Percentiles rank a stretch among this genome's conserved stretches.
Conservation (phyloP, 495 filamentous ascomycete species). For the Lasiosphaeria miniovina region DNA sequence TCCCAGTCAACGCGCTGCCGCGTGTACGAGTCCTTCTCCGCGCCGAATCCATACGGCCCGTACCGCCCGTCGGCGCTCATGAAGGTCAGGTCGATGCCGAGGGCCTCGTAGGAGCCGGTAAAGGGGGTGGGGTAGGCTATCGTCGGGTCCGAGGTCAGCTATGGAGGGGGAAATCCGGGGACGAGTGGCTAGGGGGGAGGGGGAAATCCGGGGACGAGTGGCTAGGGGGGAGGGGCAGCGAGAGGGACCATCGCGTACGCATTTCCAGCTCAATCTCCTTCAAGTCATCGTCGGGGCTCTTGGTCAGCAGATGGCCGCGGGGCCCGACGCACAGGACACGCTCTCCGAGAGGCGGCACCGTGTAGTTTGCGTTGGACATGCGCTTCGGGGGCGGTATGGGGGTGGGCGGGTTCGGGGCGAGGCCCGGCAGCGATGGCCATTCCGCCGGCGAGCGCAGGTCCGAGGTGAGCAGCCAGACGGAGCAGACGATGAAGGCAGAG, state of each 20-base stretch:
- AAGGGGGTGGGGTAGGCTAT: slow-evolving; percentile 31
- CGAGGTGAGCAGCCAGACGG: slow-evolving; percentile 21
- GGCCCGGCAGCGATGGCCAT: slow-evolving; percentile 7
- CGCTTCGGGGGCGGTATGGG: slow-evolving; percentile 10
- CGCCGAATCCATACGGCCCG: slow-evolving; percentile 32
- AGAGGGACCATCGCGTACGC: slow-evolving; percentile 16
- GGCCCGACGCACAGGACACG: slow-evolving; percentile 29
- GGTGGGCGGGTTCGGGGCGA: slow-evolving; percentile 5
- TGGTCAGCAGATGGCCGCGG: slow-evolving; percentile 27
- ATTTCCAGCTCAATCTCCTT: slow-evolving; percentile 20
- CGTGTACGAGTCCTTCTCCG: slow-evolving; percentile 24
- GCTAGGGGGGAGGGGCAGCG: neutral
- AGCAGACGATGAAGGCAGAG: slow-evolving; percentile 14
- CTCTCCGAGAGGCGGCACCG: slow-evolving; percentile 20
- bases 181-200: neutral
- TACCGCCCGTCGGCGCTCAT: slow-evolving; percentile 30
- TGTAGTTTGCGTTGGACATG: slow-evolving; percentile 24
- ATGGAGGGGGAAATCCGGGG: too few relatives aligned
- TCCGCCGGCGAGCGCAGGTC: slow-evolving; percentile 3
- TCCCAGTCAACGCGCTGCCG: slow-evolving; percentile 66
- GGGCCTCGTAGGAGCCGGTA: slow-evolving; percentile 30
- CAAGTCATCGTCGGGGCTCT: slow-evolving; percentile 31
- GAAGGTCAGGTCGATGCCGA: slow-evolving; percentile 28
- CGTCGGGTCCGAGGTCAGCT: slow-evolving; percentile 12
- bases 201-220: neutral